Base-by-base conservation (phyloP, 2,329 filamentous ascomycete species). In the Salinomyces thailandicus region DNA sequence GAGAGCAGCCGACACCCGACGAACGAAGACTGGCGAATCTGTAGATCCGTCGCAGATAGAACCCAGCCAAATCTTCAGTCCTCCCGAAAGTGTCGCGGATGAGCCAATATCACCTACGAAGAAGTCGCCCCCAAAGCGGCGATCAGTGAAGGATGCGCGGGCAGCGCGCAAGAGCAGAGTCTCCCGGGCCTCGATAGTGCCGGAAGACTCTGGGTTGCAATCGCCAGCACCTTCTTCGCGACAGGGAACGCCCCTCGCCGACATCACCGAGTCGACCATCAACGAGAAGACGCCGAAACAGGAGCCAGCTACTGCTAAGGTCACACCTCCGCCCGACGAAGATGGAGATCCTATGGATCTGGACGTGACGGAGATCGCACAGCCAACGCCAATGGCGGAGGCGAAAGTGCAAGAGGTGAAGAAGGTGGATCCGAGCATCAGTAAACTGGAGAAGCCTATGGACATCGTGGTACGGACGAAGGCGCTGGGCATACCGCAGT, bases 381-480 rank as follows among this genome's bases (percentile, higher is more conserved):
- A 39, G 5, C 36, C 43, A 31, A 53, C 49, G n/a, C 49, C 50
- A 1, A 46, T 44, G 24, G 38, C 45, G 2, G 47, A 43, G 47
- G 61, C 47, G 62, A 73, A 56, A 32, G 45, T 45, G 32, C 22
- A 26, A 26, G 50, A 58, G 32, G 63, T 79, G 31, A 82, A 82
- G 58, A 81, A 82, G 26, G 74, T 89, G 52, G 83, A 79, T 47
- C 70, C 84, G 2, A 77, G 85, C 62, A 75, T 85, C 49, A 83
- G 84, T 1, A 69, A 85, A 39, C 62, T 94, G 48, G 86, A 94
- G 54, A 84, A 77, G 58, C 89, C 89, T 0, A 87, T 94, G 80
- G 89, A 95, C 52, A 94, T 96, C 48, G 78, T 93, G 33, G 69
- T 93, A 41, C 89, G 93, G 62, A 85, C 86, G 32, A 79, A 87